These are phyloP conservation scores for Colletotrichum euphorbiae DNA, from an alignment of 2,329 filamentous ascomycete species.

Conservation along the genomic window DNA sequence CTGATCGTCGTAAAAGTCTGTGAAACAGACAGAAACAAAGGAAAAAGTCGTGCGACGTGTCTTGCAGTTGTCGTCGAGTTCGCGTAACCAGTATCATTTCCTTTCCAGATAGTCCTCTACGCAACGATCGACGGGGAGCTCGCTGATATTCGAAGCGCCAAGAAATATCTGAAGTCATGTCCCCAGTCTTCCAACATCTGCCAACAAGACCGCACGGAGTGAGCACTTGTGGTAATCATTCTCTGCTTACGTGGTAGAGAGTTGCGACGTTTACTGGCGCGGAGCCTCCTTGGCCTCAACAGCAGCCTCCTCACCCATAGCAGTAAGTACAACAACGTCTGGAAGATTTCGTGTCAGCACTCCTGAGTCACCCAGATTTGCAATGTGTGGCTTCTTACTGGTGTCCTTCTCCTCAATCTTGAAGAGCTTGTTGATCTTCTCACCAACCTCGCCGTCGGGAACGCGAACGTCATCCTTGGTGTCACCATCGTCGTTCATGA, in stretches of 20 bases:
- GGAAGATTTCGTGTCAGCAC: conserved; percentile 26
- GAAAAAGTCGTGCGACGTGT: conserved; percentile 51
- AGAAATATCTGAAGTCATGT: conserved; percentile 50
- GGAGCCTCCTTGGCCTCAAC: conserved; percentile 96
- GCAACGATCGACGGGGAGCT: conserved; percentile 56
- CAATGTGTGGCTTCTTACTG: conserved; percentile 72
- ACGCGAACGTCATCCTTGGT: conserved; percentile 96
- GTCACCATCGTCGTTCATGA: conserved; percentile 88
- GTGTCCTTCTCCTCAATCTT: conserved; percentile 87
- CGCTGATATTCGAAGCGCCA: conserved; percentile 50
- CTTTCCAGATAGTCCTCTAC: conserved; percentile 58
- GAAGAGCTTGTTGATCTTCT: conserved; percentile 87
- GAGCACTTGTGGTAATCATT: conserved; percentile 37
- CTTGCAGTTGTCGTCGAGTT: conserved; percentile 47
- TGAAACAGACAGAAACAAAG: conserved; percentile 53
- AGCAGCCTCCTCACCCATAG: conserved; percentile 95
- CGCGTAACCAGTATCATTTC: conserved; percentile 54
- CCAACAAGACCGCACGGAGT: conserved; percentile 38
- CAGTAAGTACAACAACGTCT: conserved; percentile 93
- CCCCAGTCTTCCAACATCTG: conserved; percentile 43
- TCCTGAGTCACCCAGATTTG: conserved; percentile 21
- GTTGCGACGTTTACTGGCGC: conserved; percentile 47
- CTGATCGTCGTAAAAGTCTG: conserved; percentile 45
- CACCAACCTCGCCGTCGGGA: conserved; percentile 88
- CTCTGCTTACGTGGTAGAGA: conserved; percentile 39